Base-by-base conservation (phyloP, 2,329 filamentous ascomycete genomes). In the Elsinoe ampelina region DNA sequence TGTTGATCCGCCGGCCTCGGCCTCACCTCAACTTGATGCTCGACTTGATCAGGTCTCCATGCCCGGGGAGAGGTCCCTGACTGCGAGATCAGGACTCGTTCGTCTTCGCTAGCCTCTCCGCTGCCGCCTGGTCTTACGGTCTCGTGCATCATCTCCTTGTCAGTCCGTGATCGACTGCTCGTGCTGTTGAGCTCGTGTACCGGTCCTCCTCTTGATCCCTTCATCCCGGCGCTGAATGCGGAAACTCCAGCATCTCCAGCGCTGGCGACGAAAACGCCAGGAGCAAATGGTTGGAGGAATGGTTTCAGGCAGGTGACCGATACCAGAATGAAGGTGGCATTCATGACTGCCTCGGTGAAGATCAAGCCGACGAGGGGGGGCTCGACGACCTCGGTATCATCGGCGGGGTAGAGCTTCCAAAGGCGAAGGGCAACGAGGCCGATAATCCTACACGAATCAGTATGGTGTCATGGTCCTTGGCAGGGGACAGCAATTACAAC, bases 251-350 rank as follows among this genome's bases (percentile, higher is more conserved):
- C 26, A 22, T 47, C 19, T 2, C 20, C 42, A 22, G 41, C 42
- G 10, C 20, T 26, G 12, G 20, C 26, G 20, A 47, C 26, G 42
- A 58, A 43, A 17, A 50, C 5, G 32, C 48, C 56, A 5, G 52
- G 15, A 30, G 58, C 20, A 34, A 60, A 56, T 5, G 42, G 50
- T 5, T 19, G 17, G 3, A 58, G 35, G 48, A 55, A 58, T n/a
- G 57, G 57, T 41, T 59, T 57, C 41, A 57, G 20, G 43, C 58
- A 54, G 5, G 47, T 57, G 8, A 57, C 43, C 4, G 34, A 59
- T 7, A 32, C 58, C n/a, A 55, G 39, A 12, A 58, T 38, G 41
- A 58, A 48, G 2, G 58, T 42, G 20, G 32, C 12, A 13, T 54
- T 35, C 35, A 57, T 32, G 36, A 34, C 36, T 12, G 47, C 54